Conservation (phyloP, 805 yeast genomes). For the Sungouiella blattae region DNA sequence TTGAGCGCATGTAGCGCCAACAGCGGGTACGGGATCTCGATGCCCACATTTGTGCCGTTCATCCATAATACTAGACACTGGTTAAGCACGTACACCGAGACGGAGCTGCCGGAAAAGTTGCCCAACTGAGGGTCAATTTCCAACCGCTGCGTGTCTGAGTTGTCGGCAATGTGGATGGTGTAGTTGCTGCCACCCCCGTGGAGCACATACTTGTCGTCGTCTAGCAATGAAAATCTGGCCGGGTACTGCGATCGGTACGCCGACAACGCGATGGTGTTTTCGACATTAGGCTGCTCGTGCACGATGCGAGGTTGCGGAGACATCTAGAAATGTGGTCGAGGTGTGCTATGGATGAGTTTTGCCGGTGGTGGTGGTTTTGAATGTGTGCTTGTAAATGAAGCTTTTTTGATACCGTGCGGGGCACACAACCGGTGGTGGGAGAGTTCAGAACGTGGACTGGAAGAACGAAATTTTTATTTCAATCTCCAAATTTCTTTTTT, state of each 20-base stretch:
- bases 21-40: slow-evolving; percentile 33
- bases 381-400: too few relatives aligned
- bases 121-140: slow-evolving; percentile 9
- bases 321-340: slow-evolving; percentile 2
- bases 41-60: slow-evolving; percentile 17
- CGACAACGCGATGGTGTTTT: slow-evolving; percentile 35
- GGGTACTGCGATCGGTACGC: slow-evolving; percentile 37
- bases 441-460: too few relatives aligned
- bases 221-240: slow-evolving; percentile 31
- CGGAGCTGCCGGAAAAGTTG: slow-evolving; percentile 7
- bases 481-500: too few relatives aligned
- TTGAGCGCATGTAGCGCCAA: slow-evolving; percentile 33
- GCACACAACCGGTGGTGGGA: too few relatives aligned
- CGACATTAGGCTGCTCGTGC: slow-evolving; percentile 33
- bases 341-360: slow-evolving; percentile 1
- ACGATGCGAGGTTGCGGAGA: slow-evolving; percentile 11
- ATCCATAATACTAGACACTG: slow-evolving; percentile 33
- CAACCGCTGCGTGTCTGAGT: slow-evolving; percentile 13
- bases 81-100: slow-evolving; percentile 33
- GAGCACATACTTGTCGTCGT: slow-evolving; percentile 39
- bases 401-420: too few relatives aligned
- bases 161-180: slow-evolving; percentile 11
- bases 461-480: too few relatives aligned
- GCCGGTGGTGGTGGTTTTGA: too few relatives aligned
- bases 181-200: slow-evolving; percentile 32